phyloP scores from a whole-genome alignment of 306 rosid genomes.

The Spatholobus suberectus region DNA sequence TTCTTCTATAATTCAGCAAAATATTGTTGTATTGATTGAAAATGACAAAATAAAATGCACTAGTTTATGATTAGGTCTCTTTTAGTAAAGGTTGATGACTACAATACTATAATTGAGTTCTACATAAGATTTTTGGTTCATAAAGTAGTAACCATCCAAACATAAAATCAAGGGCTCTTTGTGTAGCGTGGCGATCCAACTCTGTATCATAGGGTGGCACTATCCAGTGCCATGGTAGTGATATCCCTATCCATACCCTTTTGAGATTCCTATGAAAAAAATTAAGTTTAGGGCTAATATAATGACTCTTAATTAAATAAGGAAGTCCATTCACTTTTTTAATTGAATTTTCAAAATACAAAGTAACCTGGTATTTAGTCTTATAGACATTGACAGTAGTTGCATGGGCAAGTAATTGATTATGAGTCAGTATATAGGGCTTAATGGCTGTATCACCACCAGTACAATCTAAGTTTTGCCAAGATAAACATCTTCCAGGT shows the following conservation, averaged over 20 bases:
- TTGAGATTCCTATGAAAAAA: slow-evolving; percentile 41
- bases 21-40: too few species aligned
- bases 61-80: neutral
- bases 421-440: slow-evolving; percentile 56
- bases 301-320: neutral
- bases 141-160: slow-evolving; percentile 37
- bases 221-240: slow-evolving; percentile 46
- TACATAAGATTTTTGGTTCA: neutral
- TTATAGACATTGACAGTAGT: slow-evolving; percentile 29
- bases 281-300: neutral
- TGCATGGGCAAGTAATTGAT: slow-evolving; percentile 45
- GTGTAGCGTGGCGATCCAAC: slow-evolving; percentile 46
- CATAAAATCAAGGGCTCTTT: slow-evolving; percentile 56
- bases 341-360: neutral
- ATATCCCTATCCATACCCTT: slow-evolving; percentile 60
- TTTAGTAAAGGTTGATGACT: neutral
- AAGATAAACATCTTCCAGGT: slow-evolving; percentile 48
- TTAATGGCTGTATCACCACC: slow-evolving; percentile 47
- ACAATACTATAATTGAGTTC: neutral
- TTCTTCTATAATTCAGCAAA: too few species aligned
- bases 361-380: slow-evolving; percentile 50
- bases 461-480: too few species aligned
- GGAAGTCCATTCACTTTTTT: neutral
- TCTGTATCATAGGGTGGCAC: slow-evolving; percentile 44
- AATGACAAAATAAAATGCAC: too few species aligned